Evolutionary conservation across 768 basidiomycete species (phyloP).

Genomic region (Krasilnikovozyma curviuscula): DNA sequence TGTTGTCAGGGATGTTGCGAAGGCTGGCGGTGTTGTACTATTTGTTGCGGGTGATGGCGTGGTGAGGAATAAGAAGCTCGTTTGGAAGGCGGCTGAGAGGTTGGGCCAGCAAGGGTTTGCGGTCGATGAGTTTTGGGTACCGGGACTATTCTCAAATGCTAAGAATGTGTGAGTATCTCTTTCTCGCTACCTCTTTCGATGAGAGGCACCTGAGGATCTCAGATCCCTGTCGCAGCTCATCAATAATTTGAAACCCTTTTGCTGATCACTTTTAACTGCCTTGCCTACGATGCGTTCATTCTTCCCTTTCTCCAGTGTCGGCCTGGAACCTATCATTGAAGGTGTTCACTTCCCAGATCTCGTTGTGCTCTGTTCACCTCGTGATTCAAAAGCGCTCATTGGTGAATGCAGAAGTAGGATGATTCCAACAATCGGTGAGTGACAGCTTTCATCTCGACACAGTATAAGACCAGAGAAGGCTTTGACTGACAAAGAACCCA

Average conservation of each 20-base stretch:
- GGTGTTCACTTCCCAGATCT: slow-evolving; percentile 49
- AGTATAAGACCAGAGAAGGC: neutral
- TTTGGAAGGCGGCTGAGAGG: slow-evolving; percentile 59
- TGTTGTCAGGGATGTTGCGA: slow-evolving; percentile 61
- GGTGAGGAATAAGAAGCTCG: slow-evolving; percentile 45
- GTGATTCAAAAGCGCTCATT: slow-evolving; percentile 54
- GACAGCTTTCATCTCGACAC: neutral
- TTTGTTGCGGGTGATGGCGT: slow-evolving; percentile 45
- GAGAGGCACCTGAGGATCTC: neutral
- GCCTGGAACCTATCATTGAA: slow-evolving; percentile 20
- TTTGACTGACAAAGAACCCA: neutral
- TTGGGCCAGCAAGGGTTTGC: slow-evolving; percentile 64
- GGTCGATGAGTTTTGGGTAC: slow-evolving; percentile 75
- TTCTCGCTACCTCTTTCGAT: neutral
- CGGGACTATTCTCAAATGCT: slow-evolving; percentile 79
- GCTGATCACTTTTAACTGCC: neutral
- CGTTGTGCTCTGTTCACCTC: slow-evolving; percentile 64
- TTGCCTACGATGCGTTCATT: neutral
- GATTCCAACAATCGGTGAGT: slow-evolving; percentile 65
- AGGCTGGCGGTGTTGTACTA: slow-evolving; percentile 61
- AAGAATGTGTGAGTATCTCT: slow-evolving; percentile 22
- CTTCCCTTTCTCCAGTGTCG: slow-evolving; percentile 18
- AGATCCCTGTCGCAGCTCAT: neutral
- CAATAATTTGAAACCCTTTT: neutral
- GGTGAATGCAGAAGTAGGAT: slow-evolving; percentile 76